phyloP scores from a whole-genome alignment of 768 basidiomycete genomes.

The Bullera alba region DNA sequence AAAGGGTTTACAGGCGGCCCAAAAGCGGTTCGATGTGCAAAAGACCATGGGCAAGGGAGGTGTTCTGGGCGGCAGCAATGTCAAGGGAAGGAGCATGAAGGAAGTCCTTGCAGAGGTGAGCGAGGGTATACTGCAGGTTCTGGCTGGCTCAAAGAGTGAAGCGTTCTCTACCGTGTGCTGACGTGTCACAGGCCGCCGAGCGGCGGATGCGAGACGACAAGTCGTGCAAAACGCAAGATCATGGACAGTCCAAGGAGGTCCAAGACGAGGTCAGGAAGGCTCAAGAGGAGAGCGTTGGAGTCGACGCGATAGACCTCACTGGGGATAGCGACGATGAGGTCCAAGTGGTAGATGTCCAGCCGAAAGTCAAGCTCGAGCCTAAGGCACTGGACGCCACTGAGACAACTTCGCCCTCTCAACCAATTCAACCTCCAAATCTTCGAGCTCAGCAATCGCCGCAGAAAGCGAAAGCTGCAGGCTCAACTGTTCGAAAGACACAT shows the following conservation, averaged over 20 bases:
- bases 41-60: constrained; percentile 53
- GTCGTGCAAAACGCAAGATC: constrained; percentile 51
- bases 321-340: constrained; percentile 49
- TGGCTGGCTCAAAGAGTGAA: constrained; percentile 4
- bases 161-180: background rate
- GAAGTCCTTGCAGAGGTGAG: constrained; percentile 68
- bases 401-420: background rate
- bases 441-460: background rate
- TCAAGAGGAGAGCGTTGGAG: constrained; percentile 58
- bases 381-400: background rate
- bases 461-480: background rate
- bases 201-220: constrained; percentile 66
- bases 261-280: constrained; percentile 57
- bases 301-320: constrained; percentile 49
- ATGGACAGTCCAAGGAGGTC: constrained; percentile 27
- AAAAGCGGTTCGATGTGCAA: constrained; percentile 57
- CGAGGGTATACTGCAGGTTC: too few species aligned
- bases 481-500: too few species aligned
- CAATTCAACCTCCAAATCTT: background rate
- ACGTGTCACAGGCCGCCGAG: constrained; percentile 67
- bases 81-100: constrained; percentile 54
- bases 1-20: constrained; percentile 72
- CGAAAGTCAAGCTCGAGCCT: background rate
- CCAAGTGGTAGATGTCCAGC: constrained; percentile 17
- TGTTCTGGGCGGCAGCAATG: constrained; percentile 54